These are phyloP conservation scores for Pterocarpus santalinus DNA, from an alignment of 306 rosid species.

Conservation along the genomic window DNA sequence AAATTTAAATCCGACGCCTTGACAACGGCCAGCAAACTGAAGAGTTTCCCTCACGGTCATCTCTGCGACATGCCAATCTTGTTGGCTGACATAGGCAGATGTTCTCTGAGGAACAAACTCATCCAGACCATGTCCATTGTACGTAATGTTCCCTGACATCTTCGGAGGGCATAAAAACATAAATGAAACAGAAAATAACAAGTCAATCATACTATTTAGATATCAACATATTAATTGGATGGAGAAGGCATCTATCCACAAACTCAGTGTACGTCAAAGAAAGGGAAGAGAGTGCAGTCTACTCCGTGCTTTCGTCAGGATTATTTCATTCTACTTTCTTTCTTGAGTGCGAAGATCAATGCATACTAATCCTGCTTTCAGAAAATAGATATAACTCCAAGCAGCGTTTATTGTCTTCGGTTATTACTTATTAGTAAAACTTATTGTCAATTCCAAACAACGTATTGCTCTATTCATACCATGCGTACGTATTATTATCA, in stretches of 20 bases:
- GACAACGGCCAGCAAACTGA: conserved; percentile 88
- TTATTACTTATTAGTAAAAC: neutral
- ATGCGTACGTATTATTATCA: neutral
- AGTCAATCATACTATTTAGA: neutral
- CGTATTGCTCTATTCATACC: conserved; percentile 3
- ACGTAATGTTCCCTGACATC: conserved; percentile 84
- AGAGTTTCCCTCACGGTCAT: conserved; percentile 96
- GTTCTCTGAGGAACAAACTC: conserved; percentile 98
- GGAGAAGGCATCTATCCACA: conserved; percentile 5
- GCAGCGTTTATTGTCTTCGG: neutral
- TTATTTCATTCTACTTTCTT: neutral
- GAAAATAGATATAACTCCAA: conserved; percentile 27
- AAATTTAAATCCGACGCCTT: conserved; percentile 90
- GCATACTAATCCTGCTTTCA: neutral
- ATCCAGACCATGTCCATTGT: conserved; percentile 80
- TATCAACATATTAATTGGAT: neutral
- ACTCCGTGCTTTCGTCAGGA: neutral
- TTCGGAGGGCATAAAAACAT: conserved; percentile 48
- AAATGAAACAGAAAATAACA: conserved; percentile 40
- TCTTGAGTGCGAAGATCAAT: neutral
- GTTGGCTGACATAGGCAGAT: conserved; percentile 90
- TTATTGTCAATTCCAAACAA: conserved; percentile 23
- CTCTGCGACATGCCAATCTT: conserved; percentile 85
- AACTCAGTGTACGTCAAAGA: neutral
- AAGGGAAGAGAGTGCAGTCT: conserved; percentile 33